A percentile compares a stretch with the other conserved stretches of the same genome.
These are phyloP conservation scores for Rhododendron molle DNA, from an alignment of 148 eudicot species.

Conservation along the genomic window DNA sequence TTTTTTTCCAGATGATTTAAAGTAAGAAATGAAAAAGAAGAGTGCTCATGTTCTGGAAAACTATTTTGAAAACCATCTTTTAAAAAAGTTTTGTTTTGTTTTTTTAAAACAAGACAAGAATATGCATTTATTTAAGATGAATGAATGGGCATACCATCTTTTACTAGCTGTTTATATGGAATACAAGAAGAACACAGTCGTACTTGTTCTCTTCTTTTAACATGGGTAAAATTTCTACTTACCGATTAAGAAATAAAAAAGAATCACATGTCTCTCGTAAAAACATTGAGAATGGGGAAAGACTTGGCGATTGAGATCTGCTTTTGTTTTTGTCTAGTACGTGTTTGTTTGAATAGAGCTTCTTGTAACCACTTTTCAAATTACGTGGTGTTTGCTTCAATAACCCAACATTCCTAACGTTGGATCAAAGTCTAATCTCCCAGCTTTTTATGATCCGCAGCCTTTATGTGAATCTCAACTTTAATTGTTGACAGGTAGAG, in stretches of 20 bases:
- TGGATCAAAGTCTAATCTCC: conserved; percentile 25
- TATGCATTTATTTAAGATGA: neutral
- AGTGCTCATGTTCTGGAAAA: neutral
- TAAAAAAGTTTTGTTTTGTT: neutral
- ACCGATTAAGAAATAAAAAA: neutral
- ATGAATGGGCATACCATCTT: neutral
- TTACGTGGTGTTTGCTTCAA: neutral
- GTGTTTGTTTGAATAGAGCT: conserved; percentile 11
- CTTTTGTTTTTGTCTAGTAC: conserved; percentile 10
- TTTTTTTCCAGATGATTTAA: neutral
- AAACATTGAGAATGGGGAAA: conserved; percentile 28
- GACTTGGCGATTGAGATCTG: conserved; percentile 15
- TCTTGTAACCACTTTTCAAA: conserved; percentile 24
- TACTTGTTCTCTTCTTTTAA: conserved; percentile 7
- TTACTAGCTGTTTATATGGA: neutral
- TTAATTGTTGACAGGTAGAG: neutral
- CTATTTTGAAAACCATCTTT: neutral
- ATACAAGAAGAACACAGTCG: neutral
- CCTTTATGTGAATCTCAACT: conserved; percentile 2
- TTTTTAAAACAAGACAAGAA: neutral
- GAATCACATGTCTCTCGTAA: neutral
- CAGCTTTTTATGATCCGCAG: conserved; percentile 12
- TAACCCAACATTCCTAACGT: conserved; percentile 29
- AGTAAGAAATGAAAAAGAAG: neutral
- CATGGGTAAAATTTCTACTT: neutral